Percentiles rank a stretch among this genome's conserved stretches.
These are phyloP conservation scores for Colletotrichum sp. DNA, from an alignment of 2,329 filamentous ascomycete genomes.

Conservation along the genomic window DNA sequence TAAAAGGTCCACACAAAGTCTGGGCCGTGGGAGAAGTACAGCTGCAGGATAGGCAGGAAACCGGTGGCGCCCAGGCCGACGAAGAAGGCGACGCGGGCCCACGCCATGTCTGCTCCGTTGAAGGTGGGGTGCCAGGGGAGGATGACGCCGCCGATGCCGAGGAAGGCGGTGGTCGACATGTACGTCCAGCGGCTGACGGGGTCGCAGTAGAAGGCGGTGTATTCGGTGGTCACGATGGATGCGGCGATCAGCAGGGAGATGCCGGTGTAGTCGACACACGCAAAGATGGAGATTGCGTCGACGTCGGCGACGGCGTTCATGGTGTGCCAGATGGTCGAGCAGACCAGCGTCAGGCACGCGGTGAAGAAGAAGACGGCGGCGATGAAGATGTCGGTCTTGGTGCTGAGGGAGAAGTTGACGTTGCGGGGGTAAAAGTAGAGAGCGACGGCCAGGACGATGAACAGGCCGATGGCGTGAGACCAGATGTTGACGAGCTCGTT, in stretches of 20 bases:
- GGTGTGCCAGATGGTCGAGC: constrained; percentile 97
- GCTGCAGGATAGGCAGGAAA: constrained; percentile 86
- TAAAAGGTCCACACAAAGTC: constrained; percentile 90
- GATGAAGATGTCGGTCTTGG: constrained; percentile 87
- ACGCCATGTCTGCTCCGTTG: constrained; percentile 91
- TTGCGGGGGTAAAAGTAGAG: constrained; percentile 96
- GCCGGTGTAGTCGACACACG: constrained; percentile 97
- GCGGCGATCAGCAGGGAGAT: constrained; percentile 95
- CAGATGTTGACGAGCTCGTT: constrained; percentile 99
- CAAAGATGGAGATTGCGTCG: constrained; percentile 89
- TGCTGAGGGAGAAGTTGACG: constrained; percentile 84
- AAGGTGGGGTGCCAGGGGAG: constrained; percentile 96
- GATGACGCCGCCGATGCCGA: constrained; percentile 87
- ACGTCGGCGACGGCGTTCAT: constrained; percentile 97
- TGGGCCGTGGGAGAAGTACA: constrained; percentile 78
- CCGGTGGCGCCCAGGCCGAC: constrained; percentile 86
- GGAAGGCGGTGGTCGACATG: constrained; percentile 78
- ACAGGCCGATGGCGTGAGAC: constrained; percentile 89
- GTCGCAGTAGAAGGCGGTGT: constrained; percentile 98
- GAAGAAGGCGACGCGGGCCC: constrained; percentile 91
- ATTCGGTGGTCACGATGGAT: constrained; percentile 97
- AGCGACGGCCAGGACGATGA: constrained; percentile 85
- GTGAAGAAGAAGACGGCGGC: constrained; percentile 96
- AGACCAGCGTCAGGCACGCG: constrained; percentile 91
- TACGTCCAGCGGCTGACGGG: constrained; percentile 86